Evolutionary conservation across 768 basidiomycete species (phyloP), one percentile per base, ranked within the genome.

Genomic region (Mycena galericulata): DNA sequence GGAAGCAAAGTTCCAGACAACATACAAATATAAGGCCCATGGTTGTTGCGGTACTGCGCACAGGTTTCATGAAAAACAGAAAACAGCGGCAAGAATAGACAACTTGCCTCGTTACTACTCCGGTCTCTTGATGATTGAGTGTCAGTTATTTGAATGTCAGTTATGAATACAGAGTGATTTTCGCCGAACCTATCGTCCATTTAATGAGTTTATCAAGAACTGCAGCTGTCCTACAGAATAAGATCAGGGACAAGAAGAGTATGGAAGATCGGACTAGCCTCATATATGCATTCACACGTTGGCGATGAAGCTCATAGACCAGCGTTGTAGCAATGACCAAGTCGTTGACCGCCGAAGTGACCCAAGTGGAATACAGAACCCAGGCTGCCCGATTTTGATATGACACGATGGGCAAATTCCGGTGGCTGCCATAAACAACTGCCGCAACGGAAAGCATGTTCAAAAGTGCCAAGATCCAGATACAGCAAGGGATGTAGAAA

Each of bases 161-260:
- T 14, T 7, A 32, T 2, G 40, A 45, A n/a, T 3, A 26, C 15
- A 2, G 18, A 14, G 32, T n/a, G n/a, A n/a, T 9, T 30, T 26
- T 43, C 20, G 9, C 36, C 58, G 4, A 34, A 67, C 65, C 66
- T 22, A 67, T 24, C 3, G 66, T 62, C 59, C 59, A 67, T 27
- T n/a, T 40, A 27, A 67, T 57, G 12, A 62, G 40, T 38, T 54
- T 56, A 50, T 67, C 58, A 20, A 67, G 30, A 5, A 67, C 10
- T 20, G 58, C 53, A 9, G 40, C 30, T 1, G 62, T 68, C 17
- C 67, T 63, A 29, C 3, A 11, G 8, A 56, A 27, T 20, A 18
- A 10, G 14, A 38, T 7, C 41, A 14, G 27, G 32, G 11, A 9
- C 15, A 26, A 36, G 2, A 29, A n/a, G 22, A 15, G 6, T 15